Conservation (phyloP, 805 yeast genomes). For the Saccharomycopsis babjevae region DNA sequence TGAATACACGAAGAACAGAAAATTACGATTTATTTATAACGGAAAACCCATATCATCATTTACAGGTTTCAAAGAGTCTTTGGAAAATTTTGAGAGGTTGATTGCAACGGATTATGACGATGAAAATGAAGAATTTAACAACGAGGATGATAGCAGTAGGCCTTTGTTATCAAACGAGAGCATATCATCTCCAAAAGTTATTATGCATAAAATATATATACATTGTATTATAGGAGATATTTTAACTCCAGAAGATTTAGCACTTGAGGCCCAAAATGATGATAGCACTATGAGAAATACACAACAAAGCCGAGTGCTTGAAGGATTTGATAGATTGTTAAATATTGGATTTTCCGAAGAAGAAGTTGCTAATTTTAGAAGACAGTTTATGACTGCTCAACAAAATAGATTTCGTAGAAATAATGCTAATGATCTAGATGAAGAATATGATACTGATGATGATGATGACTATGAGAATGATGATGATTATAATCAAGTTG, state of each 20-base stretch:
- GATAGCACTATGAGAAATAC: conserved; percentile 15
- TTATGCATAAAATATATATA: conserved; percentile 34
- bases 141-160: neutral
- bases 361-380: conserved; percentile 61
- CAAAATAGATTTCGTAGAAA: conserved; percentile 28
- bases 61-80: conserved; percentile 44
- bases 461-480: conserved; percentile 21
- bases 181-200: conserved; percentile 16
- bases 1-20: conserved; percentile 29
- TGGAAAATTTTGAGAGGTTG: conserved; percentile 31
- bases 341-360: conserved; percentile 75
- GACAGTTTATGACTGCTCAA: conserved; percentile 64
- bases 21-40: conserved; percentile 57
- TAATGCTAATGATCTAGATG: conserved; percentile 11
- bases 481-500: conserved; percentile 21
- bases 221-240: conserved; percentile 63
- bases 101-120: conserved; percentile 22
- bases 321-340: conserved; percentile 77
- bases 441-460: conserved; percentile 17
- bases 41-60: conserved; percentile 55
- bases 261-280: conserved; percentile 42
- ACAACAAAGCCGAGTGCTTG: conserved; percentile 35
- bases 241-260: conserved; percentile 39
- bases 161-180: conserved; percentile 11
- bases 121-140: conserved; percentile 11